These are phyloP conservation scores for Canna indica DNA, from an alignment of 176 grass and related monocot genomes.

Conservation along the genomic window DNA sequence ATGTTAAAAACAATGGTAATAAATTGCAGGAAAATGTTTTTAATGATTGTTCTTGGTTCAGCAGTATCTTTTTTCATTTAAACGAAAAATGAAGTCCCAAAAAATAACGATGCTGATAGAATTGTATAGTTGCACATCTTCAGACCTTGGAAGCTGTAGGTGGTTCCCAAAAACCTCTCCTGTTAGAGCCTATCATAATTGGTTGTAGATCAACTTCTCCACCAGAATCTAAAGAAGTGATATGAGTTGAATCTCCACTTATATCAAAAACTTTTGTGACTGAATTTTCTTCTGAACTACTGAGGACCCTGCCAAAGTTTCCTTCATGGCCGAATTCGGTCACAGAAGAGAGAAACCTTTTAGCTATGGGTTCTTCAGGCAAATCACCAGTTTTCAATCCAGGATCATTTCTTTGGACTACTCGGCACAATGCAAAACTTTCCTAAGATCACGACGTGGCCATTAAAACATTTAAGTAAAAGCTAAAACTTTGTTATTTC, in stretches of 20 bases:
- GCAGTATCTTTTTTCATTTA: too few species aligned
- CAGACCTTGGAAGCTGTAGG: slow-evolving; percentile 2
- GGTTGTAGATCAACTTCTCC: neutral
- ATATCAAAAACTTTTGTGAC: neutral
- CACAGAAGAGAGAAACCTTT: neutral
- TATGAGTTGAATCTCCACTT: slow-evolving; percentile 1
- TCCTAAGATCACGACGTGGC: slow-evolving; percentile 5
- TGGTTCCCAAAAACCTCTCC: neutral
- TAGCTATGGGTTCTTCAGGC: slow-evolving; percentile 17
- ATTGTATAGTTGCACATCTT: neutral
- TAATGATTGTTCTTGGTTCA: too few species aligned
- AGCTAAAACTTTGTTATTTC: neutral
- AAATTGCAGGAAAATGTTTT: slow-evolving; percentile 8
- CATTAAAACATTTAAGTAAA: neutral
- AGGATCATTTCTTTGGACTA: slow-evolving; percentile 28
- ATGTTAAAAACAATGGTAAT: too few species aligned
- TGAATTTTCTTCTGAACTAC: neutral
- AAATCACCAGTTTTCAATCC: slow-evolving; percentile 19
- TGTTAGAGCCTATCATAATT: too few species aligned
- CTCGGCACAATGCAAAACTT: slow-evolving; percentile 26
- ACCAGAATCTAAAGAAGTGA: slow-evolving; percentile 11
- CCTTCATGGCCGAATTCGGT: neutral
- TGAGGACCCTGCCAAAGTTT: neutral
- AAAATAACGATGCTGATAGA: too few species aligned
- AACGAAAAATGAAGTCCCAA: too few species aligned